Evolutionary conservation across 164 flowering plant species (phyloP).

Genomic region (Umbellularia californica): DNA sequence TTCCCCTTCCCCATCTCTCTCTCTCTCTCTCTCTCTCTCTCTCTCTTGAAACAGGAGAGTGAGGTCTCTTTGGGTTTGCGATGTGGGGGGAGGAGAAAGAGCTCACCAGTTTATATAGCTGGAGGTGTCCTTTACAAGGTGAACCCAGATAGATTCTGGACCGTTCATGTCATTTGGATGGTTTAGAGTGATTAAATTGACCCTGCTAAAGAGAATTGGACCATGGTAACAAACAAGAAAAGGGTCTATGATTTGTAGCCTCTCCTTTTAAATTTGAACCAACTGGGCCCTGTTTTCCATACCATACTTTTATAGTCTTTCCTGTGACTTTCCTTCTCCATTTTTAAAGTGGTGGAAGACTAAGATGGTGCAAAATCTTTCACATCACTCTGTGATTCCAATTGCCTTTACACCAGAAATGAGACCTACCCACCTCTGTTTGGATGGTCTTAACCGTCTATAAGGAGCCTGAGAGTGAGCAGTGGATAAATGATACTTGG

Average conservation of each 20-base stretch:
- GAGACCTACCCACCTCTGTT: too few species aligned
- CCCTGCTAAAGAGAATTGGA: background rate
- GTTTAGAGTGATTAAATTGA: background rate
- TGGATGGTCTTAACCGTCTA: too few species aligned
- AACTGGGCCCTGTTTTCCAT: background rate
- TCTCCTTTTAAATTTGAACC: background rate
- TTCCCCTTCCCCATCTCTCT: background rate
- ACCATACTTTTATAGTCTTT: background rate
- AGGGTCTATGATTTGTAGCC: background rate
- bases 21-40: background rate
- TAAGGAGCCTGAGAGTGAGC: too few species aligned
- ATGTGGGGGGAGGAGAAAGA: background rate
- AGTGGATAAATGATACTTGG: too few species aligned
- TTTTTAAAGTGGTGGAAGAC: background rate
- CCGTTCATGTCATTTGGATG: background rate
- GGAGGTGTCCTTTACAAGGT: background rate
- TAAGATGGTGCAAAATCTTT: background rate
- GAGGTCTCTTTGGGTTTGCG: conserved; percentile 1
- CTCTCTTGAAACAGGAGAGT: background rate
- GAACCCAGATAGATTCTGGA: background rate
- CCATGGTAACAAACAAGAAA: background rate
- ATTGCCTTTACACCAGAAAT: too few species aligned
- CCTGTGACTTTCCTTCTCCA: background rate
- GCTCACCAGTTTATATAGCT: background rate
- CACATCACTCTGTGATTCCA: too few species aligned